phyloP scores from a whole-genome alignment of 495 filamentous ascomycete genomes.

The Cenococcum geophilum region DNA sequence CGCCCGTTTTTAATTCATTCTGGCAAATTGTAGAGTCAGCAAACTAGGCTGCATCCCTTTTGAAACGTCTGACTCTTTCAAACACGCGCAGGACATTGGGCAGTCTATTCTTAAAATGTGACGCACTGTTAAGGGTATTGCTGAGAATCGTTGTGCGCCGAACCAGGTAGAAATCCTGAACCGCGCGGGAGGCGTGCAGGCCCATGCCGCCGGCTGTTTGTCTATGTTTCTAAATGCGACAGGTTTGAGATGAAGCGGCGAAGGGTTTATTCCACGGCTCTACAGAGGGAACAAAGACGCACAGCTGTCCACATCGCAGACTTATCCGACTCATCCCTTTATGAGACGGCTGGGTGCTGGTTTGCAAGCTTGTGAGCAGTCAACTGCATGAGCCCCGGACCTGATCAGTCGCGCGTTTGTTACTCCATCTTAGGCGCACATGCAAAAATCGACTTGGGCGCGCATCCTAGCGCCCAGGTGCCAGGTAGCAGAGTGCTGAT shows the following conservation, averaged over 20 bases:
- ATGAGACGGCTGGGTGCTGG: background rate
- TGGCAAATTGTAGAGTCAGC: conserved; percentile 17
- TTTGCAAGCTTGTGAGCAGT: background rate
- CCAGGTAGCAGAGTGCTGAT: conserved; percentile 16
- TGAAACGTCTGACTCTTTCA: background rate
- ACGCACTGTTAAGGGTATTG: background rate
- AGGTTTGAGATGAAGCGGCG: conserved; percentile 12
- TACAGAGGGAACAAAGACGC: conserved; percentile 3
- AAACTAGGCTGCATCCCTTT: conserved; percentile 7
- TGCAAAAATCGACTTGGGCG: conserved; percentile 9
- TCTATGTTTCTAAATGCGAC: conserved; percentile 11
- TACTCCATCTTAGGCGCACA: conserved; percentile 2
- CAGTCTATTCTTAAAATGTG: background rate
- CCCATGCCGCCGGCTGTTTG: background rate
- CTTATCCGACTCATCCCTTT: background rate
- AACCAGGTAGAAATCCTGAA: conserved; percentile 10
- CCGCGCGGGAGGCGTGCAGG: conserved; percentile 23
- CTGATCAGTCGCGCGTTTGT: conserved; percentile 8
- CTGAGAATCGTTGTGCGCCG: conserved; percentile 5
- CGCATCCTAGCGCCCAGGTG: background rate
- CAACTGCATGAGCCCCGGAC: background rate
- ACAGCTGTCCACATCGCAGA: background rate
- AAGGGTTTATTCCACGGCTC: background rate
- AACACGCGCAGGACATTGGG: background rate
- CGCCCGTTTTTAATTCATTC: conserved; percentile 11